Base-by-base conservation (phyloP, 2,329 filamentous ascomycete species). In the Fusarium drepaniforme region DNA sequence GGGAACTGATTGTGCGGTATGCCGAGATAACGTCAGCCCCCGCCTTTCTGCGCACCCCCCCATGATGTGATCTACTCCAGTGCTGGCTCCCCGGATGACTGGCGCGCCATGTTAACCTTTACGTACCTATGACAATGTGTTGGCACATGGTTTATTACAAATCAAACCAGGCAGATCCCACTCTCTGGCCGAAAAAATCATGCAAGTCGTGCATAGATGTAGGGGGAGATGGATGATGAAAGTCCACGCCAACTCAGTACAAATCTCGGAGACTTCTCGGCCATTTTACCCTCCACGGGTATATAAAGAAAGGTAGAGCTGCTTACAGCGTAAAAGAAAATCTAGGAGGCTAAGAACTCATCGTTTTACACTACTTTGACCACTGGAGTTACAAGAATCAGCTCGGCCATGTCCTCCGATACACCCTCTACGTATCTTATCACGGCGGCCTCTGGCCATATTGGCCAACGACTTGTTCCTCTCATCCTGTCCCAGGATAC, bases 401-500 rank as follows among this genome's bases (percentile, higher is more conserved):
- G 18, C 13, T 28, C 21, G 46, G 16, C 49, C 35, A 70, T 70
- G 68, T 33, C 65, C 9, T 35, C 46, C 5, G 23, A 37, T 25
- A 21, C 23, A 12, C 35, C 64, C 12, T 68, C 71, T 5, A 68
- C 57, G 1, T 73, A 73, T 64, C 65, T 73, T 7, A 51, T 73
- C n/a, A 73, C 71, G 21, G 71, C 68, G 7, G 67, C 71, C 49
- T 65, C 68, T 11, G 71, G 71, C 12, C 53, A 65, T 18, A 73
- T 73, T 4, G 71, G 71, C 51, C 40, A 37, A 38, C 64, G 65
- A 3, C 68, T 73, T 21, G 63, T 73, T 44, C 71, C 71, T 58
- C 71, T 73, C 16, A 66, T 73, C 16, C 16, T 71, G 16, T 44
- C 71, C 4, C 65, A 68, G n/a, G 16, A 53, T 4, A 64, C 65